Percentiles rank a stretch among this genome's conserved stretches.
Evolutionary conservation across 164 flowering plant species (phyloP).

Genomic region (Akebia trifoliata): DNA sequence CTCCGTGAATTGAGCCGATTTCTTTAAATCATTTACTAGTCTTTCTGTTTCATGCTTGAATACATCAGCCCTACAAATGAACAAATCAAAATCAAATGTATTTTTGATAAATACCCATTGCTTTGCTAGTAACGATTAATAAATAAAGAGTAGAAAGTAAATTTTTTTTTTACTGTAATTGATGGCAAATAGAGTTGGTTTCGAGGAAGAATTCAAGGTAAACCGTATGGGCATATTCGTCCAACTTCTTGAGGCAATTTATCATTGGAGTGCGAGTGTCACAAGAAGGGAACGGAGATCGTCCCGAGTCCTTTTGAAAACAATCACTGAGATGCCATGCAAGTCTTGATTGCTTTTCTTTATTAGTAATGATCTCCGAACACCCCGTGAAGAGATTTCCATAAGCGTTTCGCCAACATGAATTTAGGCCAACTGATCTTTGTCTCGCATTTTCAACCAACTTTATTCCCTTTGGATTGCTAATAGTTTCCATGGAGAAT

Average conservation of each 20-base stretch:
- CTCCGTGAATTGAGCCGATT: slow-evolving; percentile 58
- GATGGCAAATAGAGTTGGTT: slow-evolving; percentile 76
- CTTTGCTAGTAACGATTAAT: too few species aligned
- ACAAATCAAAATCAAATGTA: slow-evolving; percentile 10
- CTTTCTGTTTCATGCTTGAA: slow-evolving; percentile 70
- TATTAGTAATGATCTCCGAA: slow-evolving; percentile 45
- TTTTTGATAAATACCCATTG: too few species aligned
- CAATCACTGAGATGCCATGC: slow-evolving; percentile 85
- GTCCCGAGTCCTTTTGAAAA: slow-evolving; percentile 67
- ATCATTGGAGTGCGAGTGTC: slow-evolving; percentile 36
- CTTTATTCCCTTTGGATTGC: slow-evolving; percentile 35
- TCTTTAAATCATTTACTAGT: slow-evolving; percentile 63
- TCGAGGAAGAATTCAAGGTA: slow-evolving; percentile 72
- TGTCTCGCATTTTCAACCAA: slow-evolving; percentile 45
- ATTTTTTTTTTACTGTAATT: slow-evolving; percentile 59
- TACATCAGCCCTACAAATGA: slow-evolving; percentile 46
- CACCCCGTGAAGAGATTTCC: slow-evolving; percentile 54
- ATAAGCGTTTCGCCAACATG: slow-evolving; percentile 80
- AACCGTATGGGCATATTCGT: slow-evolving; percentile 34
- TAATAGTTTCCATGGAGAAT: slow-evolving; percentile 47
- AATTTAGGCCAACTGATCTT: slow-evolving; percentile 31
- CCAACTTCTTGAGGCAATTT: slow-evolving; percentile 47
- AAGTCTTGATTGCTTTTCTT: slow-evolving; percentile 55
- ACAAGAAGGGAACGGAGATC: slow-evolving; percentile 59
- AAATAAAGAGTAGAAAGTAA: neutral